Base-by-base conservation (phyloP, 306 rosid species). In the Coriaria nepalensis region DNA sequence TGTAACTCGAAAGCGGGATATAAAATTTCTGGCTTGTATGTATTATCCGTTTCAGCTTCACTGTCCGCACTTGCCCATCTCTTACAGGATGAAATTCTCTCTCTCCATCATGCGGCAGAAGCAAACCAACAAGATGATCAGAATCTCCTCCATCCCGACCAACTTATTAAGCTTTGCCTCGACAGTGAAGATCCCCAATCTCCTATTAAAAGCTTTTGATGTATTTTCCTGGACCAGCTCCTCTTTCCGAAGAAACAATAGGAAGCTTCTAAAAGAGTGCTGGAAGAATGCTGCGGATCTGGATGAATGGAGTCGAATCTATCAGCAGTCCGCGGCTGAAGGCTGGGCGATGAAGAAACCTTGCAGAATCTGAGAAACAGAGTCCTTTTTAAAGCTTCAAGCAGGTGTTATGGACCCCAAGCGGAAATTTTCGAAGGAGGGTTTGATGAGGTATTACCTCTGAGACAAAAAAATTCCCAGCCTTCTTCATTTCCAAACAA, bases 281-380 rank as follows among this genome's bases (percentile, higher is more conserved):
- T 85, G 97, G 95, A 90, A 63, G 75, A 90, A 73, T 36, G 97
- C 90, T 40, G 81, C 81, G 0, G 71, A 77, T 59, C 76, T 67
- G 61, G 92, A 90, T 9, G 77, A 85, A 55, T 90, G 95, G 97
- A 75, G 67, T 59, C 44, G 56, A 59, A 67, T 90, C 12, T 71
- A 73, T 53, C 79, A 79, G 67, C 62, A 73, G 11, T 81, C 64
- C 13, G 33, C n/a, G 3, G 67, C 66, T 7, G 85, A 77, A 71
- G 97, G 97, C 36, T 84, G 97, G 97, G 82, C 13, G 97, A 90
- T 2, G 82, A 77, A 61, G 93, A 81, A 66, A 81, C 73, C 10
- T 43, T 68, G 64, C 83, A 65, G 58, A 78, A 74, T 52, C 67
- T 81, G 59, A 77, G 63, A 53, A 67, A 63, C 36, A 81, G 92